Base-by-base conservation (phyloP, 176 grass and related monocot genomes). In the Zoysia japonica region DNA sequence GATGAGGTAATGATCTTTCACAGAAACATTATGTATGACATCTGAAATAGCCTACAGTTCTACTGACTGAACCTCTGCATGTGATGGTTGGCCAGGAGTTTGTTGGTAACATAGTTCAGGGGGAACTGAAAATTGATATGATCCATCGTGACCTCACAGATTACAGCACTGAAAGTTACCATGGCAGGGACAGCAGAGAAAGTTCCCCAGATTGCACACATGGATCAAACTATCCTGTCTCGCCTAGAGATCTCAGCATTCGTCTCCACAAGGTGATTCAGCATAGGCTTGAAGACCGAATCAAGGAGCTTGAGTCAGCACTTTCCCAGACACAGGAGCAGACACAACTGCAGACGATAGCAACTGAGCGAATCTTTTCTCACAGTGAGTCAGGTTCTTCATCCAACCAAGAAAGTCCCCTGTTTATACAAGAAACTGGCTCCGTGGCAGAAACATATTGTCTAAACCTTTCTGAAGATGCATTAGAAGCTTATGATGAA, bases 251-350 rank as follows among this genome's bases (percentile, higher is more conserved):
- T 70, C 90, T 98, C 28, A 93, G 90, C 69, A 61, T 98, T 47
- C 92, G 96, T 7, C 88, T 98, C 61, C 92, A 98, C 45, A 87
- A 91, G 72, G 89, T 98, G 67, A 86, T 98, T 69, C 90, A 94
- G 59, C 75, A 63, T 43, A 87, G 90, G 66, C 90, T 92, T 1
- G 86, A 94, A 91, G 83, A 83, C 37, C 85, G 84, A 68, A 94
- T 98, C 17, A 88, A 93, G 70, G 92, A 98, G 50, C 96, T 98
- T 41, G 92, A 98, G 78, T 72, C 48, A 72, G 78, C 77, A 82
- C 90, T 98, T 35, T 37, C 73, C 59, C 86, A 94, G 65, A 90
- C 78, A 14, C 81, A 84, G 17, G 90, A 89, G 75, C 96, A 94
- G 81, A 13, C 77, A 0, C 75, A 93, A 67, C 17, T 86, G 47